Percentiles rank a stretch among this genome's conserved stretches.
These are phyloP conservation scores for Cryptosporidium baileyi DNA, from an alignment of 169 alveolate genomes.

Conservation along the genomic window DNA sequence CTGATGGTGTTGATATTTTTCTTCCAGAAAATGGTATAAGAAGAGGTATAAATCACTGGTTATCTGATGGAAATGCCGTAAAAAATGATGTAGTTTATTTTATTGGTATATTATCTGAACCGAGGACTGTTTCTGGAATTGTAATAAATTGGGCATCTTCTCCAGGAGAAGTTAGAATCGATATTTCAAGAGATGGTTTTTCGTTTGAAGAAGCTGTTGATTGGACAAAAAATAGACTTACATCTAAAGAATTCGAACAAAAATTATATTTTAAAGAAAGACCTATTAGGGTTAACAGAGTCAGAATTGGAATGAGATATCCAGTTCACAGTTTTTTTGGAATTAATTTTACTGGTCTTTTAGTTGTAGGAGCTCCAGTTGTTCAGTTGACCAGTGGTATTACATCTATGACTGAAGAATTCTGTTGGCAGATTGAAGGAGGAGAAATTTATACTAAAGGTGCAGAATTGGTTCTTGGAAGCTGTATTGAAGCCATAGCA, in stretches of 20 bases:
- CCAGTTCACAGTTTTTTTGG: slow-evolving; percentile 40
- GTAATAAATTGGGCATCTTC: slow-evolving; percentile 69
- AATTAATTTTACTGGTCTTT: slow-evolving; percentile 53
- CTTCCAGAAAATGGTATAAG: slow-evolving; percentile 68
- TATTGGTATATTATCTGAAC: slow-evolving; percentile 59
- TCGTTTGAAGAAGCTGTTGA: slow-evolving; percentile 61
- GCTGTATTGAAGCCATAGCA: slow-evolving; percentile 68
- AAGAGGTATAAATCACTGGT: slow-evolving; percentile 67
- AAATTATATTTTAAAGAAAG: slow-evolving; percentile 46
- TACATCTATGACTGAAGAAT: slow-evolving; percentile 67
- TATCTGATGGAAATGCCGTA: slow-evolving; percentile 64
- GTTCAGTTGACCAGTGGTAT: slow-evolving; percentile 68
- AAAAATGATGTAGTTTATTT: slow-evolving; percentile 53
- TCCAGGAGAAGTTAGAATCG: slow-evolving; percentile 69
- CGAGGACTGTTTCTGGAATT: slow-evolving; percentile 65
- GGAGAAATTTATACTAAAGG: slow-evolving; percentile 60
- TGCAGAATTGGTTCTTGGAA: slow-evolving; percentile 58
- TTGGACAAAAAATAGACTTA: slow-evolving; percentile 42
- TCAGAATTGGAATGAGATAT: slow-evolving; percentile 46
- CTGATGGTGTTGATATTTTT: slow-evolving; percentile 50
- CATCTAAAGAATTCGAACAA: slow-evolving; percentile 61
- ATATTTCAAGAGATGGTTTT: slow-evolving; percentile 49
- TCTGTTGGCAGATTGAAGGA: slow-evolving; percentile 54
- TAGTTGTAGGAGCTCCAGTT: slow-evolving; percentile 64
- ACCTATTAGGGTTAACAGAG: slow-evolving; percentile 42